A percentile compares a stretch with the other conserved stretches of the same genome.
Conservation (phyloP, 805 yeast genomes). For the Yarrowia yakushimensis region DNA sequence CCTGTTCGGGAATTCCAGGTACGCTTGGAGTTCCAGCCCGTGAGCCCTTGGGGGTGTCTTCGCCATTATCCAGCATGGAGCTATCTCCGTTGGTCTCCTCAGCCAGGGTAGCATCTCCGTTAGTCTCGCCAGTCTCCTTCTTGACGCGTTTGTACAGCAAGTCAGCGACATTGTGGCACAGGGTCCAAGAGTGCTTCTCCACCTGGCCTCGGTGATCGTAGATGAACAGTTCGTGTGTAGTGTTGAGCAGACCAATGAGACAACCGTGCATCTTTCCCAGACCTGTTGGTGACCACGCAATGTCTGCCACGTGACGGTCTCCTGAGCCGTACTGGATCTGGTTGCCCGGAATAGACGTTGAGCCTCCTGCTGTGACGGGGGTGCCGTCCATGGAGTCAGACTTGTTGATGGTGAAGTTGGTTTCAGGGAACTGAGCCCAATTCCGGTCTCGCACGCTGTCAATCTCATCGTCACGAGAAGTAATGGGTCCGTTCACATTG, state of each 20-base stretch:
- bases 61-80: neutral
- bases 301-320: slow-evolving; percentile 6
- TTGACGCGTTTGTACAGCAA: neutral
- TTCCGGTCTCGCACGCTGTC: slow-evolving; percentile 22
- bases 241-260: neutral
- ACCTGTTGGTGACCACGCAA: slow-evolving; percentile 17
- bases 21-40: neutral
- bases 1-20: neutral
- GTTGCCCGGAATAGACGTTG: slow-evolving; percentile 7
- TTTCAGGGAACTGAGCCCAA: slow-evolving; percentile 22
- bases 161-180: slow-evolving; percentile 8
- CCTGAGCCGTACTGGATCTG: slow-evolving; percentile 22
- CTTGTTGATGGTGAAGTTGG: slow-evolving; percentile 24
- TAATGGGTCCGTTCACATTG: slow-evolving; percentile 22
- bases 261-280: slow-evolving; percentile 8
- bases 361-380: neutral
- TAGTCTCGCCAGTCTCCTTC: neutral
- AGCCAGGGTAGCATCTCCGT: neutral
- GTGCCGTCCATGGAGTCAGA: neutral
- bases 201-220: slow-evolving; percentile 4
- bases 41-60: neutral
- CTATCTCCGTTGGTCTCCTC: neutral
- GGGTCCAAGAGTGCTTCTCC: slow-evolving; percentile 9
- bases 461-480: slow-evolving; percentile 16
- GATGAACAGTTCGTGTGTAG: slow-evolving; percentile 16